Conservation (phyloP, 495 filamentous ascomycete genomes). For the Aspergillus sparsus region DNA sequence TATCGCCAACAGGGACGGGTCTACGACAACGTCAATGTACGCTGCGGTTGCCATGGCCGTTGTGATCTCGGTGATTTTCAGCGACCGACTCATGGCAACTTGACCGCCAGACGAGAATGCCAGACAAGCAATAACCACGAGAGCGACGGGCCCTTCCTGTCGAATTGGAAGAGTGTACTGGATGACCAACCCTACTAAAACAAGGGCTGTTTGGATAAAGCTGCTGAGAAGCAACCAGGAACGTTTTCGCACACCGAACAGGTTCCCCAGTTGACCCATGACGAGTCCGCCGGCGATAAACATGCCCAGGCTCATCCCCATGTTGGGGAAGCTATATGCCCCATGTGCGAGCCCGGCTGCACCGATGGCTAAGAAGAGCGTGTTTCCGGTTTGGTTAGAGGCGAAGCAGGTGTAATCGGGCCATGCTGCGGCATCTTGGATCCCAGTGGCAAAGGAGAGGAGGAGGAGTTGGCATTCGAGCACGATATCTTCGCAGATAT, state of each 20-base stretch:
- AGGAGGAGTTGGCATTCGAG: constrained; percentile 37
- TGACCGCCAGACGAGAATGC: constrained; percentile 60
- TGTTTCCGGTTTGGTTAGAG: constrained; percentile 68
- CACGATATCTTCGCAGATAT: constrained; percentile 26
- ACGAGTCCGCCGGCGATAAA: constrained; percentile 56
- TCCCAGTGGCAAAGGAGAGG: constrained; percentile 44
- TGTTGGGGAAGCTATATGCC: constrained; percentile 44
- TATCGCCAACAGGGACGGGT: constrained; percentile 43
- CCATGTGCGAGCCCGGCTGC: constrained; percentile 48
- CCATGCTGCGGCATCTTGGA: constrained; percentile 61
- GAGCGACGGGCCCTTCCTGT: constrained; percentile 35
- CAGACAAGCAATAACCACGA: constrained; percentile 51
- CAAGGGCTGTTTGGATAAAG: constrained; percentile 54
- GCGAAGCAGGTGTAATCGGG: constrained; percentile 65
- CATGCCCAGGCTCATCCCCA: constrained; percentile 52
- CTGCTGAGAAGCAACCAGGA: constrained; percentile 55
- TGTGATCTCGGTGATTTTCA: constrained; percentile 62
- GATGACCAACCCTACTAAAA: constrained; percentile 51
- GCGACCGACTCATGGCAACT: constrained; percentile 55
- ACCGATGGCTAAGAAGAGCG: constrained; percentile 56
- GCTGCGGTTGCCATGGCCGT: constrained; percentile 70
- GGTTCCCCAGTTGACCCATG: constrained; percentile 57
- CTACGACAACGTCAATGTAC: constrained; percentile 61
- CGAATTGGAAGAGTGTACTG: constrained; percentile 41
- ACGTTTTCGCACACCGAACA: constrained; percentile 50